Conservation (phyloP, 768 basidiomycete species). For the Podaxis pistillaris region DNA sequence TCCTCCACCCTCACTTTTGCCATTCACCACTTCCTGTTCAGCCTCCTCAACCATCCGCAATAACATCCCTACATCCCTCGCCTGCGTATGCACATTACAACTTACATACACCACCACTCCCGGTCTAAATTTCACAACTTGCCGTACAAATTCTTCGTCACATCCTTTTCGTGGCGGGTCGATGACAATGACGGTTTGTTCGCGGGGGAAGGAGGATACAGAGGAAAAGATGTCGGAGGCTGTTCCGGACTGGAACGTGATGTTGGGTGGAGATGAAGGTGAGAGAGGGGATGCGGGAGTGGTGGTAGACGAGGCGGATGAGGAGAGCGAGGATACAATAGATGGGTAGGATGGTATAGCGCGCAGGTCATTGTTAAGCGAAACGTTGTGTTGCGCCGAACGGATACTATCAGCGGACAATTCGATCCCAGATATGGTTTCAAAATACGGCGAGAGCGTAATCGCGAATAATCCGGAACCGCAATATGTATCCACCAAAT, state of each 20-base stretch:
- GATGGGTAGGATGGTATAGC: not conserved
- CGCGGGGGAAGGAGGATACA: slow-evolving; percentile 60
- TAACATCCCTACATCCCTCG: slow-evolving; percentile 69
- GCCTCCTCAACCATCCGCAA: slow-evolving; percentile 45
- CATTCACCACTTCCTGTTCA: slow-evolving; percentile 29
- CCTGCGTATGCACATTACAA: slow-evolving; percentile 94
- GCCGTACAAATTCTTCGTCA: slow-evolving; percentile 73
- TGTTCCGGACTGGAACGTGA: slow-evolving; percentile 76
- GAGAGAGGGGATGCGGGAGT: not conserved
- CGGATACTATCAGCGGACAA: slow-evolving; percentile 72
- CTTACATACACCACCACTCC: slow-evolving; percentile 84
- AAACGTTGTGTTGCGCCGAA: slow-evolving; percentile 64
- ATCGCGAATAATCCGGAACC: slow-evolving; percentile 88
- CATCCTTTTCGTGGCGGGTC: slow-evolving; percentile 97
- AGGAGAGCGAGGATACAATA: not conserved
- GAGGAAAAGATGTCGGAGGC: slow-evolving; percentile 81
- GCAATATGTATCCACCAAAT: slow-evolving; percentile 95
- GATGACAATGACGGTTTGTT: slow-evolving; percentile 68
- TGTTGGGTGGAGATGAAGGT: slow-evolving; percentile 45
- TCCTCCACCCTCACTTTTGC: slow-evolving; percentile 34
- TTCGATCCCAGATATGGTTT: slow-evolving; percentile 84
- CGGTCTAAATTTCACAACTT: slow-evolving; percentile 70
- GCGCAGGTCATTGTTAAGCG: slow-evolving; percentile 43
- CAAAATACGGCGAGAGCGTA: slow-evolving; percentile 73
- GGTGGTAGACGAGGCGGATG: not conserved